phyloP scores from a whole-genome alignment of 257 asterid species.

The Solanum bulbocastanum region DNA sequence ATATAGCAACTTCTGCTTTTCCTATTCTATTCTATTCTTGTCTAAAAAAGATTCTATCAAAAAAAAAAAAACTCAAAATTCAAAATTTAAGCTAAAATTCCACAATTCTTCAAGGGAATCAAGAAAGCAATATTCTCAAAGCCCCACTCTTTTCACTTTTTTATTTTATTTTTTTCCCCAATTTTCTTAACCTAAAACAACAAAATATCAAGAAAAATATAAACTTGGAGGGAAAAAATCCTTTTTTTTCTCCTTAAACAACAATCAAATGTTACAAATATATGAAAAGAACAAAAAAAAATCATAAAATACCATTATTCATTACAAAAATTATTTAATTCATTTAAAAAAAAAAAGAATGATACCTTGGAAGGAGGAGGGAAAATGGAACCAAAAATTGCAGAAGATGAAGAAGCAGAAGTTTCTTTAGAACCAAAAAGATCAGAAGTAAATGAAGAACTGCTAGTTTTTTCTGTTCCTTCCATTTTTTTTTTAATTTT shows the following conservation, averaged over 20 bases:
- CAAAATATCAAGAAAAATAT: not conserved
- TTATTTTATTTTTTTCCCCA: not conserved
- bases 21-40: not conserved
- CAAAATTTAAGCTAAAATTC: not conserved
- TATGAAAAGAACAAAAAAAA: not conserved
- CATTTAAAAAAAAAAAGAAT: not conserved
- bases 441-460: conserved; percentile 74
- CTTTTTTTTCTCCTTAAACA: not conserved
- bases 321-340: not conserved
- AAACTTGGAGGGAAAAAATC: not conserved
- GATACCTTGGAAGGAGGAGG: conserved; percentile 57
- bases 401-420: conserved; percentile 36
- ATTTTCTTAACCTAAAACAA: not conserved
- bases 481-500: conserved; percentile 30
- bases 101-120: not conserved
- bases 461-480: conserved; percentile 51
- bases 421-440: conserved; percentile 72
- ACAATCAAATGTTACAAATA: not conserved
- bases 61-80: not conserved
- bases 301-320: not conserved
- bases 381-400: conserved; percentile 54
- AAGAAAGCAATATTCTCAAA: not conserved
- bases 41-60: not conserved
- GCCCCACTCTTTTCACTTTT: not conserved
- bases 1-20: not conserved